These are phyloP conservation scores for Aspergillus sp. DNA, from an alignment of 2,329 filamentous ascomycete species.

Conservation along the genomic window DNA sequence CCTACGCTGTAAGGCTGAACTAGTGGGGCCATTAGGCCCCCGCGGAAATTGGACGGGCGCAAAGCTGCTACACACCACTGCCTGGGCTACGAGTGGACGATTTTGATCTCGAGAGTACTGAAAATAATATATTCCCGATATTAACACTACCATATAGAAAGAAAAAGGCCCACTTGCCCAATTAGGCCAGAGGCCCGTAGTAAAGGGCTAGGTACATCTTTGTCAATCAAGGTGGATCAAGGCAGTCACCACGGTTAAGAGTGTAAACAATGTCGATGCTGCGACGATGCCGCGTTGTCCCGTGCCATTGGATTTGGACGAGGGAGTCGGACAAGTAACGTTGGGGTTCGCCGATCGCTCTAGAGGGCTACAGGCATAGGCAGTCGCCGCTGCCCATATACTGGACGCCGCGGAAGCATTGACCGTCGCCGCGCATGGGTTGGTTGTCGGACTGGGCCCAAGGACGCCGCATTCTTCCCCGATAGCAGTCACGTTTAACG, in stretches of 20 bases:
- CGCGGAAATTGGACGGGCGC: not conserved
- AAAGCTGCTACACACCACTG: too few species aligned
- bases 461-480: not conserved
- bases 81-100: not conserved
- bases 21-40: not conserved
- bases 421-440: conserved; percentile 11
- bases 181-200: not conserved
- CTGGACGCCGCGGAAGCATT: conserved; percentile 4
- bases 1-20: not conserved
- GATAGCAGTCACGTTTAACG: not conserved
- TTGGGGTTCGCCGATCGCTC: not conserved
- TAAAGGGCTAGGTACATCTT: not conserved
- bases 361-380: not conserved
- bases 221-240: not conserved
- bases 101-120: not conserved
- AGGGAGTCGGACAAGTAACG: not conserved
- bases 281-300: not conserved
- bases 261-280: not conserved
- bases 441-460: conserved; percentile 7
- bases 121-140: not conserved
- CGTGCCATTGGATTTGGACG: not conserved
- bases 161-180: not conserved
- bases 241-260: not conserved
- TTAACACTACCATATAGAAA: not conserved
- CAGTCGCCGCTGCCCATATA: conserved; percentile 4